These are phyloP conservation scores for Kodamaea neixiangensis DNA, from an alignment of 805 yeast genomes.

Conservation along the genomic window DNA sequence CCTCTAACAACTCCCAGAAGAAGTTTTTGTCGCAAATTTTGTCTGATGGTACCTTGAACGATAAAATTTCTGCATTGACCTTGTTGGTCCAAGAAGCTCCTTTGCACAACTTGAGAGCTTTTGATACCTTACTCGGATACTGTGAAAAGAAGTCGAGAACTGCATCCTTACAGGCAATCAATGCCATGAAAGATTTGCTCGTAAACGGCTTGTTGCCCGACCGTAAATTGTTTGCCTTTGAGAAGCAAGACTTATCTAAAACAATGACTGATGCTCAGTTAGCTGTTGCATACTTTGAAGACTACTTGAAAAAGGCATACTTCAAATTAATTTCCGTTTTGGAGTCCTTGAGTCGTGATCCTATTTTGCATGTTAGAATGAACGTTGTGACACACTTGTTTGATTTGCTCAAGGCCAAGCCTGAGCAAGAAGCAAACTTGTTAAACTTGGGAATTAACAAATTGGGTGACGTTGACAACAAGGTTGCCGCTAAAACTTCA, in stretches of 20 bases:
- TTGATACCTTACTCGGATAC: conserved; percentile 73
- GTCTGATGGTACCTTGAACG: conserved; percentile 89
- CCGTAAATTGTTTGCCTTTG: conserved; percentile 77
- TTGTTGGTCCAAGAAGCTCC: conserved; percentile 95
- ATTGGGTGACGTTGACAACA: conserved; percentile 88
- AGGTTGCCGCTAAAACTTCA: conserved; percentile 87
- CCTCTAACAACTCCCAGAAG: conserved; percentile 75
- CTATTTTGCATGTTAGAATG: conserved; percentile 84
- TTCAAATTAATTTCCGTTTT: conserved; percentile 75
- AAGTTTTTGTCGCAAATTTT: conserved; percentile 87
- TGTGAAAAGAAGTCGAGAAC: conserved; percentile 92
- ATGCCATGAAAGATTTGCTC: conserved; percentile 86
- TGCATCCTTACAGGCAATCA: conserved; percentile 86
- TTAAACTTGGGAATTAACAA: conserved; percentile 89
- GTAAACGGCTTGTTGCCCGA: conserved; percentile 83
- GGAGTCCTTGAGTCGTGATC: conserved; percentile 85
- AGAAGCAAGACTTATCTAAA: conserved; percentile 62
- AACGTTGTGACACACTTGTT: conserved; percentile 75
- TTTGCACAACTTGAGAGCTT: conserved; percentile 78
- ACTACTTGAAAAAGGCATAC: conserved; percentile 74
- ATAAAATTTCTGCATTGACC: conserved; percentile 93
- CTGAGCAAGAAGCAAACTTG: conserved; percentile 95
- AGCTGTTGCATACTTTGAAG: conserved; percentile 84
- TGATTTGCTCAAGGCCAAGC: conserved; percentile 78
- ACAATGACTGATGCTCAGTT: conserved; percentile 48